Base-by-base conservation (phyloP, 768 basidiomycete species). In the Rhizopogon vesiculosus region DNA sequence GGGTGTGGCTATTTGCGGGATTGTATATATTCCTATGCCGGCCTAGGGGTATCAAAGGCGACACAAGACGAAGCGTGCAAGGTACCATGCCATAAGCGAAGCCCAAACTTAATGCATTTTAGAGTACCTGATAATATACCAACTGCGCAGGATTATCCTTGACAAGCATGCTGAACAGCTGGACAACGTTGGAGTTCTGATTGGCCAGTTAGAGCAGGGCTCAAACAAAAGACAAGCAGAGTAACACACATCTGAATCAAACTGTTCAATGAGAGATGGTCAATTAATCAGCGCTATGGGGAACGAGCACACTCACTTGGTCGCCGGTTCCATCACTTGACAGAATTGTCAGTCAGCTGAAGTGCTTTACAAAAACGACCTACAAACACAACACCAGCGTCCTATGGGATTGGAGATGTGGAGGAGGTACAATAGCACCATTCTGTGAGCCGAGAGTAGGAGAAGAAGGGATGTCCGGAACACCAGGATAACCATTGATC, bases 351-450 rank as follows among this genome's bases (percentile, higher is more conserved):
- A 49, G 33, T 35, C 33, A 22, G 33, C 15, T 13, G 15, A 35
- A 22, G 7, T 1, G 8, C 13, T 9, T 35, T 49, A 22, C 15
- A 35, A 4, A 22, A 48, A 49, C 4, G 19, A 35, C 33, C 61
- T 90, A 89, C 58, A 90, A 90, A 65, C 88, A 90, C 2, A 90
- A 75, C 1, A 90, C 77, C 1, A 87, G 61, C 0, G 83, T 86
- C n/a, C 86, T 74, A 53, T 74, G 31, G 31, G 31, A 31, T 31
- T 2, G 70, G 7, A 54, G 60, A 43, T 81, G 77, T 5, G 35
- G 62, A 0, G 75, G 74, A 19, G 81, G 81, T 39, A 82, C 60
- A 22, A 75, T 70, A 2, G 70, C 69, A 25, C 76, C 66, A 22
- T 61, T 6, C 53, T 16, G 41, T 9, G 10, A 45, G 35, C 31